These are phyloP conservation scores for Fusarium heterosporum DNA, from an alignment of 2,329 filamentous ascomycete genomes.

Conservation along the genomic window DNA sequence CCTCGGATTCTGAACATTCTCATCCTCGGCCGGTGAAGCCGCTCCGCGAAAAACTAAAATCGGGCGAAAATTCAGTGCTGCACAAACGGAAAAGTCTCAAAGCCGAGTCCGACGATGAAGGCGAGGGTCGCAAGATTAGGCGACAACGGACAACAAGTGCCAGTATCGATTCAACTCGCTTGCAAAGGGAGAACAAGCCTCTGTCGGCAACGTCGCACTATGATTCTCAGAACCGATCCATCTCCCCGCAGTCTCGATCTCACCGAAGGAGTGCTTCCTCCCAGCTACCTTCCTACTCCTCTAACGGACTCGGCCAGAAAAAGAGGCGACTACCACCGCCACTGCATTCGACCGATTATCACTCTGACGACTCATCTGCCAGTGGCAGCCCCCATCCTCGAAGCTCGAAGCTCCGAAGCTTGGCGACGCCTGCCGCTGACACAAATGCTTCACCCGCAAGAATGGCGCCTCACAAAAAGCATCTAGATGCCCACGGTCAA, in stretches of 20 bases:
- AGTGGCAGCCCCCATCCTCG: constrained; percentile 70
- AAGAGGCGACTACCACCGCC: constrained; percentile 72
- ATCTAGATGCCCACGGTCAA: constrained; percentile 91
- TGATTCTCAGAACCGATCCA: constrained; percentile 59
- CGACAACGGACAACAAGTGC: constrained; percentile 64
- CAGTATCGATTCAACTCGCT: constrained; percentile 52
- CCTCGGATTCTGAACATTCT: constrained; percentile 67
- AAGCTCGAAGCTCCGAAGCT: constrained; percentile 67
- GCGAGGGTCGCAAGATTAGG: constrained; percentile 64
- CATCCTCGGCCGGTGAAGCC: constrained; percentile 58
- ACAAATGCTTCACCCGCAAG: constrained; percentile 75
- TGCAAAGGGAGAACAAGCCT: constrained; percentile 51
- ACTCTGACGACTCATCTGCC: constrained; percentile 74
- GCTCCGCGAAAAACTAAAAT: constrained; percentile 61
- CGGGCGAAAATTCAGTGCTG: constrained; percentile 60
- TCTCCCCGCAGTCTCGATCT: constrained; percentile 67
- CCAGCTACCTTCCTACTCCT: constrained; percentile 67
- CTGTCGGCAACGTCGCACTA: constrained; percentile 49
- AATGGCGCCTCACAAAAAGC: constrained; percentile 81
- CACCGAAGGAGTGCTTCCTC: constrained; percentile 75
- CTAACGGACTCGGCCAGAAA: constrained; percentile 68
- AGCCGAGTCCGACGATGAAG: constrained; percentile 69
- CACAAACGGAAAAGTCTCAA: constrained; percentile 67
- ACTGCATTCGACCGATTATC: constrained; percentile 71
- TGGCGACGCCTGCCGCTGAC: constrained; percentile 68